Percentiles rank a stretch among this genome's conserved stretches.
Conservation (phyloP, 2,329 filamentous ascomycete genomes). For the Botrytis porri region DNA sequence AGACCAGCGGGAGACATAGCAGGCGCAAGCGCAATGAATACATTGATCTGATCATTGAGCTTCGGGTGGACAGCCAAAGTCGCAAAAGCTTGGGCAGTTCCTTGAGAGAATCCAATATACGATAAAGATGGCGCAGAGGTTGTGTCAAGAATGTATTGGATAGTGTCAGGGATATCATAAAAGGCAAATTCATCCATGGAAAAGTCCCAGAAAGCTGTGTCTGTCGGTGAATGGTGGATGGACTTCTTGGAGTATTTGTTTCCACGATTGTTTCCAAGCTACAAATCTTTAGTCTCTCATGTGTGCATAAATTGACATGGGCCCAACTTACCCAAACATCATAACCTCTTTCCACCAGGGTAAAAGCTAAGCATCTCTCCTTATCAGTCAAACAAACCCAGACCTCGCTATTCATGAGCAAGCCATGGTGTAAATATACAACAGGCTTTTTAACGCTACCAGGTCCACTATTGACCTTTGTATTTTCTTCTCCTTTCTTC, state of each 20-base stretch:
- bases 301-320: background rate
- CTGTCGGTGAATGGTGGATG: conserved; percentile 69
- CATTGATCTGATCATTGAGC: conserved; percentile 88
- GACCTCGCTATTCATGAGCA: conserved; percentile 98
- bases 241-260: conserved; percentile 99
- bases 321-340: conserved; percentile 79
- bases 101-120: conserved; percentile 96
- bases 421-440: conserved; percentile 89
- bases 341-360: conserved; percentile 84
- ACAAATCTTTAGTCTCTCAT: conserved; percentile 28
- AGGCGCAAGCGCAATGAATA: conserved; percentile 92
- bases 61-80: conserved; percentile 87
- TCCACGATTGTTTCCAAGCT: conserved; percentile 94
- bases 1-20: conserved; percentile 95
- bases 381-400: conserved; percentile 92
- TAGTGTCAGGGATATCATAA: conserved; percentile 93
- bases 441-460: conserved; percentile 75
- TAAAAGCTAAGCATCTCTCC: conserved; percentile 82
- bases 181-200: conserved; percentile 98
- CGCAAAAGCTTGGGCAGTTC: conserved; percentile 94
- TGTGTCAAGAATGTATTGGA: conserved; percentile 82
- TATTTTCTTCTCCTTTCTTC: conserved; percentile 76
- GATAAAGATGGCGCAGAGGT: conserved; percentile 82
- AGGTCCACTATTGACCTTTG: conserved; percentile 69
- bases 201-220: conserved; percentile 88